Conservation (phyloP, 805 yeast genomes). For the Suhomyces sp. region DNA sequence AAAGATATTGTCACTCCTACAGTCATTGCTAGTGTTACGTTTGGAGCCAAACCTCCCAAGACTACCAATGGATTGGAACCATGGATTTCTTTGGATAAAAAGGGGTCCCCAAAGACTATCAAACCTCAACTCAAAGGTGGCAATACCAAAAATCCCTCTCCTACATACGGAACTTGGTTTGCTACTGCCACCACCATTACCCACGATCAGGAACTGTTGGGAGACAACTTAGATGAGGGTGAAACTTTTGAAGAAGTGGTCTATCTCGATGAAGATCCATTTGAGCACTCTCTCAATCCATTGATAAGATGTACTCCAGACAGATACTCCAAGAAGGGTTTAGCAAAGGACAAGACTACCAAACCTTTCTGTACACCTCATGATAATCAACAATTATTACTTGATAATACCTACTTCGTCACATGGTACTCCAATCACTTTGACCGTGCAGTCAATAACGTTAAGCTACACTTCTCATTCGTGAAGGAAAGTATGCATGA, state of each 20-base stretch:
- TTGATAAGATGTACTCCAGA: constrained; percentile 84
- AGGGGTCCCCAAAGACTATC: constrained; percentile 79
- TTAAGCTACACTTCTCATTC: constrained; percentile 65
- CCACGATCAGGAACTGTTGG: constrained; percentile 61
- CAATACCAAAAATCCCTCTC: constrained; percentile 59
- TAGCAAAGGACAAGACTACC: constrained; percentile 51
- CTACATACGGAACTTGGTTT: constrained; percentile 76
- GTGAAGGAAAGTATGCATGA: constrained; percentile 55
- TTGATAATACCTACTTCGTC: constrained; percentile 67
- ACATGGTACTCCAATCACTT: constrained; percentile 80
- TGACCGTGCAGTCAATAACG: constrained; percentile 52
- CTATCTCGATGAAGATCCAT: constrained; percentile 65
- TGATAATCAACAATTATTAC: constrained; percentile 55
- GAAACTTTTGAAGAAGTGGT: constrained; percentile 56
- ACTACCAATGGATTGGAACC: constrained; percentile 71
- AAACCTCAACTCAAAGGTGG: constrained; percentile 77
- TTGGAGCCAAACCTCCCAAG: constrained; percentile 66
- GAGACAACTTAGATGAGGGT: constrained; percentile 68
- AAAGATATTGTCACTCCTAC: constrained; percentile 65
- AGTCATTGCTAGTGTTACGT: constrained; percentile 61
- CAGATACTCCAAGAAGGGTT: constrained; percentile 62
- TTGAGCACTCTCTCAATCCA: constrained; percentile 72
- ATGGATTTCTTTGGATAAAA: constrained; percentile 76
- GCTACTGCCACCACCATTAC: constrained; percentile 62
- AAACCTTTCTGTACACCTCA: constrained; percentile 88